phyloP scores from a whole-genome alignment of 495 filamentous ascomycete genomes.

The Letharia columbiana region DNA sequence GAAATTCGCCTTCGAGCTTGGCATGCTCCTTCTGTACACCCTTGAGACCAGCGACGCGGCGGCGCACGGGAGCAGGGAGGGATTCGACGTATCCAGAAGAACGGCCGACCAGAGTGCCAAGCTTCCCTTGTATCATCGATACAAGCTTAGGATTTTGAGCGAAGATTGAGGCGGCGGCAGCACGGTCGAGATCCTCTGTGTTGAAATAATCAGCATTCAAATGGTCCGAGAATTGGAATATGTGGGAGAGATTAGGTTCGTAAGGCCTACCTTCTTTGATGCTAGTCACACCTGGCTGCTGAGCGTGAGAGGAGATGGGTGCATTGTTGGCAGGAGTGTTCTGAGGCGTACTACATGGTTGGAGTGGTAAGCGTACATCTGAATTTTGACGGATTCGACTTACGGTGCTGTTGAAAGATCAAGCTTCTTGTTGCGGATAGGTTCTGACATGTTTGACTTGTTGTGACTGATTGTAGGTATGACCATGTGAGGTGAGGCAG shows the following conservation, averaged over 20 bases:
- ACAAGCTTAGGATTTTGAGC: conserved; percentile 89
- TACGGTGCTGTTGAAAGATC: conserved; percentile 79
- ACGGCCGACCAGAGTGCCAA: conserved; percentile 83
- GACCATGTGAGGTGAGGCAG: conserved; percentile 18
- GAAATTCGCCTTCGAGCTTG: conserved; percentile 95
- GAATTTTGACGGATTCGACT: conserved; percentile 30
- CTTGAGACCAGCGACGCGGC: conserved; percentile 89
- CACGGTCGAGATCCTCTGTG: conserved; percentile 82
- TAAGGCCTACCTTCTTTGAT: conserved; percentile 84
- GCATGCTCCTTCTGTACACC: conserved; percentile 98
- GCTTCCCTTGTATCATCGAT: conserved; percentile 93
- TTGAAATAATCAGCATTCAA: conserved; percentile 17
- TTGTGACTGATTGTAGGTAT: conserved; percentile 31
- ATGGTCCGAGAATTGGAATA: not conserved
- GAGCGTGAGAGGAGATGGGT: conserved; percentile 94
- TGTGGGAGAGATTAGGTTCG: not conserved
- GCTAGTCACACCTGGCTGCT: conserved; percentile 87
- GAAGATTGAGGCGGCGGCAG: conserved; percentile 79
- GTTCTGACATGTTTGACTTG: conserved; percentile 64
- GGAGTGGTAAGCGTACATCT: conserved; percentile 14
- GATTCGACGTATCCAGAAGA: conserved; percentile 98
- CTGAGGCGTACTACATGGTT: conserved; percentile 67
- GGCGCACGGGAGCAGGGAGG: conserved; percentile 76
- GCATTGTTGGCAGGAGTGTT: conserved; percentile 92
- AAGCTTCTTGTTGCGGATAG: conserved; percentile 81